Evolutionary conservation across 192 early-diverging fungal species (phyloP), one percentile per base, ranked within the genome.

Genomic region (Mortierella antarctica): DNA sequence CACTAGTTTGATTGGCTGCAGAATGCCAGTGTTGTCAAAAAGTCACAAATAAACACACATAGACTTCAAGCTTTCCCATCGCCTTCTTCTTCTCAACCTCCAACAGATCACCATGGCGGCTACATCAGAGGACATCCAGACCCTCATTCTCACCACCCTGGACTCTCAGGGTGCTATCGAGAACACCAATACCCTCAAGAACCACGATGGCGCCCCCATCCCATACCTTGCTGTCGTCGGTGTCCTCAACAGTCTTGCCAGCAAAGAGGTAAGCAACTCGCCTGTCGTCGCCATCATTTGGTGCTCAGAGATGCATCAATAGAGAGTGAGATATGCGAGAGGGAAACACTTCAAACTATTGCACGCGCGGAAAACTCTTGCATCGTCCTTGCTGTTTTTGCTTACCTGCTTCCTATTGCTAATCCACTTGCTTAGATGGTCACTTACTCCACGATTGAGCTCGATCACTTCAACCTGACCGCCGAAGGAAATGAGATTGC

Each of bases 401-500:
- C 13, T 57, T 42, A 42, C 7, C 5, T 63, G 1, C 40, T 39
- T 46, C 51, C 47, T 44, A 23, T 64, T 73, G 39, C 50, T 55
- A 23, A 51, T 23, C 56, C 48, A 71, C 49, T 80, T 49, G 48
- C 13, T 12, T 76, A 95, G 93, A 95, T 97, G 89, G 85, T 98
- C 50, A 75, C 84, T 18, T 97, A 95, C 82, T 86, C 86, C 53
- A 83, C 93, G 21, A 89, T 99, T 18, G 92, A 93, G 39, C 74
- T 79, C 61, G 96, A 98, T 82, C 73, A 87, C 23, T 97, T 94
- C 91, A 86, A 86, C 63, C 83, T 99, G 70, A 95, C 95, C 13
- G 86, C 85, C n/a, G 98, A 99, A 85, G 98, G 97, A 52, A 73
- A 87, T 47, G 93, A 95, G 65, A 90, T 97, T 73, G 92, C 91